phyloP scores from a whole-genome alignment of 2,329 filamentous ascomycete species.

The Ophiobolus disseminans region DNA sequence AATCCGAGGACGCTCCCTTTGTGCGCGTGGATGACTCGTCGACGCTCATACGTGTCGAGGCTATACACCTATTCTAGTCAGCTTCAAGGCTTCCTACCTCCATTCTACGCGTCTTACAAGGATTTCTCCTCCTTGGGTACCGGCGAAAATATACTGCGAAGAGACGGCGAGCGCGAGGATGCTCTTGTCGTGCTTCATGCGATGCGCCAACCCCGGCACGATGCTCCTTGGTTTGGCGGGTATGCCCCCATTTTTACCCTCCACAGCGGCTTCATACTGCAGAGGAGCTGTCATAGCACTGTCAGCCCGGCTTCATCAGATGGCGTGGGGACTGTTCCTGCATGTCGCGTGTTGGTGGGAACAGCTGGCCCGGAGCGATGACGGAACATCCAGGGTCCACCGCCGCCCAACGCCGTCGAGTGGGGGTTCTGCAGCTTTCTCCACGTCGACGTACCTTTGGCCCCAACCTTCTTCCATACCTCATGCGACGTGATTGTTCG shows the following conservation, averaged over 20 bases:
- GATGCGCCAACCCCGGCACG: conserved; percentile 71
- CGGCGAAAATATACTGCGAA: conserved; percentile 85
- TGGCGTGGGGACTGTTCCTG: conserved; percentile 13
- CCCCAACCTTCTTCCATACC: conserved; percentile 10
- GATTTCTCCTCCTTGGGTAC: conserved; percentile 92
- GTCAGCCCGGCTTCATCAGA: conserved; percentile 32
- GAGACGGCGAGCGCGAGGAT: conserved; percentile 85
- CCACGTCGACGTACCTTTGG: conserved; percentile 21
- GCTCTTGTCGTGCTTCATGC: conserved; percentile 77
- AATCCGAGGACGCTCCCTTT: conserved; percentile 89
- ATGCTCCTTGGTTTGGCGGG: conserved; percentile 14
- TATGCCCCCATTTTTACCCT: conserved; percentile 19
- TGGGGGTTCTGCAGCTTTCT: conserved; percentile 6
- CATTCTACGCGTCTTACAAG: conserved; percentile 58
- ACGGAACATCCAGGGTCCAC: conserved; percentile 32
- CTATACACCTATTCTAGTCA: conserved; percentile 71
- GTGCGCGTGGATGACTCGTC: conserved; percentile 83
- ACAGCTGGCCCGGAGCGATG: conserved; percentile 22
- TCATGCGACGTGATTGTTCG: conserved; percentile 36
- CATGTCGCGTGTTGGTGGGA: conserved; percentile 31
- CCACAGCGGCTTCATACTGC: conserved; percentile 31
- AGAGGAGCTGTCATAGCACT: conserved; percentile 33
- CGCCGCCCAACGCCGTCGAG: conserved; percentile 5
- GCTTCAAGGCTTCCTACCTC: conserved; percentile 3
- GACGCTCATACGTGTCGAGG: conserved; percentile 83